phyloP scores from a whole-genome alignment of 2,329 filamentous ascomycete species.

The Aspergillus japonicus region DNA sequence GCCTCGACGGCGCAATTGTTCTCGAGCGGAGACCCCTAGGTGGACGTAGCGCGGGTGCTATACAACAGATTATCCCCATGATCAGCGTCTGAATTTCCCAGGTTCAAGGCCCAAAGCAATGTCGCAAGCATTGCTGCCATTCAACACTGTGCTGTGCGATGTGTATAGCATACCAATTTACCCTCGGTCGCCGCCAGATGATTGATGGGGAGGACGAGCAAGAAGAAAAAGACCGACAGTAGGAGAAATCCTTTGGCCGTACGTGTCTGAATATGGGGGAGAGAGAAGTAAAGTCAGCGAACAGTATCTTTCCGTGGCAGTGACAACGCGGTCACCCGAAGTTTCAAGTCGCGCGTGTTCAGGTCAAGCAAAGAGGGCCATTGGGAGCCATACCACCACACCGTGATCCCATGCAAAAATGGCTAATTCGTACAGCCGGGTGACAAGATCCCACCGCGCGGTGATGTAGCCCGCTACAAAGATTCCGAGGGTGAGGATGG shows the following conservation, averaged over 20 bases:
- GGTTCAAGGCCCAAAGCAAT: neutral
- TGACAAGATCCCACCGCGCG: conserved; percentile 97
- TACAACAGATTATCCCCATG: neutral
- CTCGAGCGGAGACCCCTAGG: conserved; percentile 85
- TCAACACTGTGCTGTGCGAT: neutral
- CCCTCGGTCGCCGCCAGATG: conserved; percentile 79
- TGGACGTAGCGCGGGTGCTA: conserved; percentile 79
- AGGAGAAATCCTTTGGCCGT: conserved; percentile 80
- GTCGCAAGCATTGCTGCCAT: neutral
- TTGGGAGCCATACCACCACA: conserved; percentile 69
- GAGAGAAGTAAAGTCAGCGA: neutral
- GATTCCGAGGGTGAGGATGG: conserved; percentile 90
- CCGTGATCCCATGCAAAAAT: conserved; percentile 99
- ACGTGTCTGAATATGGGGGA: conserved; percentile 62
- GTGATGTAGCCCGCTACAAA: conserved; percentile 99
- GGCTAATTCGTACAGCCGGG: conserved; percentile 91
- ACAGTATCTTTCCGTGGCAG: neutral
- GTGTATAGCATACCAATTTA: conserved; percentile 62
- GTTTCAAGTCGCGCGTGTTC: conserved; percentile 2
- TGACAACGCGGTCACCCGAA: neutral
- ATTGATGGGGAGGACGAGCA: conserved; percentile 80
- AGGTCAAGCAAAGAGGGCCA: conserved; percentile 4
- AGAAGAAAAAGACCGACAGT: conserved; percentile 79
- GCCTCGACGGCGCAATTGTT: conserved; percentile 89
- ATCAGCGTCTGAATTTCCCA: neutral